Base-by-base conservation (phyloP, 257 asterid genomes). In the Nicotiana tomentosiformis region DNA sequence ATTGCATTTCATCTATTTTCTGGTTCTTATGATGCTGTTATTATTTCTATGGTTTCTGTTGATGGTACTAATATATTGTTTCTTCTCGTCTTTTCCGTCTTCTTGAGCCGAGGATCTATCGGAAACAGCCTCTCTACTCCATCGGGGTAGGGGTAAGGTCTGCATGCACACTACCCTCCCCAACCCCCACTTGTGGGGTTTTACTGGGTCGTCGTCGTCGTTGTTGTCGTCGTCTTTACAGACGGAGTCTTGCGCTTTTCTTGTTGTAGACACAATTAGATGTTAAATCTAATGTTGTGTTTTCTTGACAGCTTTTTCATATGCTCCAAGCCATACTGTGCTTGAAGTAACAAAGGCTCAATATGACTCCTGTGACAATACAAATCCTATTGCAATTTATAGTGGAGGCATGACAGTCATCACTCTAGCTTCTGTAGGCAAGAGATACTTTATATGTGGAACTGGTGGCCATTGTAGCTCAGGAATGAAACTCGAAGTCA, bases 401-500 rank as follows among this genome's bases (percentile, higher is more conserved):
- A 77, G 85, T 51, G 93, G 94, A 32, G 98, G 97, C 43, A 9
- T 23, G 67, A 80, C 93, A 6, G 82, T 70, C 69, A 68, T 93
- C 18, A 49, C 91, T 64, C 93, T 93, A 60, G 61, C 90, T 9
- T 51, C 97, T 85, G 57, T 89, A 7, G 97, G 97, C 74, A 86
- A 76, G 84, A 82, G 93, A 60, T 93, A 92, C 90, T 94, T 91
- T 88, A 88, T 90, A 55, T 91, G 98, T 84, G 91, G 92, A 35
- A 84, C 89, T 60, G 84, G 70, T 8, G 92, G 90, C 0, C 97
- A 93, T 86, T 94, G 98, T 90, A 67, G 83, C 80, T 32, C 35
- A 39, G 97, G 98, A 85, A 94, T 93, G 98, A 94, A 94, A 74
- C 23, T 94, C 64, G 81, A 85, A 56, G 85, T 94, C 85, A 81